A percentile compares a stretch with the other conserved stretches of the same genome.
Conservation (phyloP, 345 rosid species). For the Eucalyptus albens region DNA sequence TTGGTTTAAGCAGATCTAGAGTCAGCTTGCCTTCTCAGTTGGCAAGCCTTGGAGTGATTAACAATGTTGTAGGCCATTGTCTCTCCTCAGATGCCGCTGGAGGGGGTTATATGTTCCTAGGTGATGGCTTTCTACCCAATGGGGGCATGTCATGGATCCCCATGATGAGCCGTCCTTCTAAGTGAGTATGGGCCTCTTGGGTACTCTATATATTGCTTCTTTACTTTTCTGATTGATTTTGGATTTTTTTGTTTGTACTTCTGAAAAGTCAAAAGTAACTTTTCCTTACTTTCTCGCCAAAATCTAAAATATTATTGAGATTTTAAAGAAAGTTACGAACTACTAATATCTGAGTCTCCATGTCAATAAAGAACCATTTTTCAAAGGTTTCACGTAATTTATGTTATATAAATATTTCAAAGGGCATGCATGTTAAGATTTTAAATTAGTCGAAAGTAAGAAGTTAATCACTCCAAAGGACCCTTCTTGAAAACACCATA, state of each 20-base stretch:
- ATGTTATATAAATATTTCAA: not conserved
- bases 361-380: not conserved
- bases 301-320: not conserved
- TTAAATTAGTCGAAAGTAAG: not conserved
- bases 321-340: not conserved
- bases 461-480: not conserved
- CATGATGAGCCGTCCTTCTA: constrained; percentile 39
- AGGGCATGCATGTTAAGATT: not conserved
- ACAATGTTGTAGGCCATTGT: constrained; percentile 86
- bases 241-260: not conserved
- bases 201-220: not conserved
- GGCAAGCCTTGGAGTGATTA: constrained; percentile 69
- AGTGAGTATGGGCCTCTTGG: constrained; percentile 31
- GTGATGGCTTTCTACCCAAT: constrained; percentile 64
- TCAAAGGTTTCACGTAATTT: not conserved
- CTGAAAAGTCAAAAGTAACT: not conserved
- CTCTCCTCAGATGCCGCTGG: constrained; percentile 36
- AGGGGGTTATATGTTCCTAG: constrained; percentile 87
- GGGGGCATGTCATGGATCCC: constrained; percentile 85
- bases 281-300: not conserved
- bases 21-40: constrained; percentile 91
- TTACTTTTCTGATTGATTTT: not conserved
- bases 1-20: constrained; percentile 79
- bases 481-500: not conserved
- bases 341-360: not conserved